Evolutionary conservation across 2,329 filamentous ascomycete genomes (phyloP), one percentile per base, ranked within the genome.

Genomic region (Fusarium bactridioides): DNA sequence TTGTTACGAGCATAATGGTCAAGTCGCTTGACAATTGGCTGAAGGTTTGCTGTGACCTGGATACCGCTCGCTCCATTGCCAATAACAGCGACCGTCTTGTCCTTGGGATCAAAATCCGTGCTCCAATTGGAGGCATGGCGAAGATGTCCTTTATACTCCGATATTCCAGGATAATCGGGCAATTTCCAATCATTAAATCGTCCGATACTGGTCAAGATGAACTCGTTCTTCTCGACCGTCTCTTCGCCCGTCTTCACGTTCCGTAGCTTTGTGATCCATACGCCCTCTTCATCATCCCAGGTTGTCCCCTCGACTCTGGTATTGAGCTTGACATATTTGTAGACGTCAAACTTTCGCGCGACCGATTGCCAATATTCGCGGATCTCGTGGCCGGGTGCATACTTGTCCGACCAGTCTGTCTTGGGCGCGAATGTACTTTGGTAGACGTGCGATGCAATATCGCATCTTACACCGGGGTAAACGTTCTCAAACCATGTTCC

Each of bases 381-480:
- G 65, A 94, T 94, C 78, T 94, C 92, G 8, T 82, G 78, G 0
- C 91, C 91, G 41, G 88, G 87, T 0, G 91, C 88, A 75, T 92
- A 94, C 66, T 90, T 85, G 73, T 93, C 89, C 0, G 86, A 86
- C 92, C 92, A 94, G 71, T 92, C 84, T 0, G 86, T 87, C 62
- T 93, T 93, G 2, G 91, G 90, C 11, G 85, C 84, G 78, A 93
- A 93, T 0, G 89, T 90, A 12, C 87, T 88, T 76, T 93, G 91
- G 74, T 94, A 94, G 25, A 91, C 90, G 77, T 92, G 90, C 1
- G 90, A 87, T 0, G 91, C 90, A 19, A 93, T 88, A 33, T 93
- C 91, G 73, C 91, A 93, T 45, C 89, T 83, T 2, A 92, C 89
- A 4, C 90, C 91, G 0, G 90, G 90, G 69, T 92, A 92, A 8